Percentiles rank a stretch among this genome's conserved stretches.
phyloP scores from a whole-genome alignment of 345 rosid species.

The Odontarrhena argentea region DNA sequence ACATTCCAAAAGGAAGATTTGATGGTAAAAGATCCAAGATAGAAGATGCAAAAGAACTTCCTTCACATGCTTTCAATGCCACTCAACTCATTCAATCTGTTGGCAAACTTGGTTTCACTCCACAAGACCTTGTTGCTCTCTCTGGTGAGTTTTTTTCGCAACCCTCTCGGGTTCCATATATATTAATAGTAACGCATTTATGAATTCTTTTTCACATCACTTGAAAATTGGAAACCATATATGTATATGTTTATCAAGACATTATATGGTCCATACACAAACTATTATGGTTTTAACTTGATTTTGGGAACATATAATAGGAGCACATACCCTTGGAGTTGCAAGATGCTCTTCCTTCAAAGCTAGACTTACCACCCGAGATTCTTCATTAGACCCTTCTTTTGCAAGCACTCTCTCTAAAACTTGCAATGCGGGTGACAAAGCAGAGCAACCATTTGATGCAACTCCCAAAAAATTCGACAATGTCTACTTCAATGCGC shows the following conservation, averaged over 20 bases:
- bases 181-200: background rate
- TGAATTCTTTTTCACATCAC: no score
- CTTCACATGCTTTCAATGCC: slow-evolving; percentile 70
- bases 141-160: slow-evolving; percentile 54
- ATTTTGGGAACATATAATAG: slow-evolving; percentile 57
- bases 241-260: background rate
- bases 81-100: slow-evolving; percentile 61
- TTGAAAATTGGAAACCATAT: no score
- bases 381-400: slow-evolving; percentile 55
- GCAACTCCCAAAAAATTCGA: slow-evolving; percentile 66
- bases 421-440: slow-evolving; percentile 75
- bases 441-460: slow-evolving; percentile 79
- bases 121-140: slow-evolving; percentile 85
- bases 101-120: slow-evolving; percentile 68
- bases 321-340: slow-evolving; percentile 95
- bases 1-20: slow-evolving; percentile 89
- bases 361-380: slow-evolving; percentile 50
- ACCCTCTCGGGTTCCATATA: background rate
- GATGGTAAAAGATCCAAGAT: slow-evolving; percentile 90
- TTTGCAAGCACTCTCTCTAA: slow-evolving; percentile 60
- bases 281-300: background rate
- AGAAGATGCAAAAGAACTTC: slow-evolving; percentile 77
- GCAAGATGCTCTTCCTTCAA: slow-evolving; percentile 89
- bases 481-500: slow-evolving; percentile 57
- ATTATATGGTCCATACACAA: background rate